Evolutionary conservation across 2,329 filamentous ascomycete species (phyloP), one percentile per base, ranked within the genome.

Genomic region (Aspergillus phoenicis): DNA sequence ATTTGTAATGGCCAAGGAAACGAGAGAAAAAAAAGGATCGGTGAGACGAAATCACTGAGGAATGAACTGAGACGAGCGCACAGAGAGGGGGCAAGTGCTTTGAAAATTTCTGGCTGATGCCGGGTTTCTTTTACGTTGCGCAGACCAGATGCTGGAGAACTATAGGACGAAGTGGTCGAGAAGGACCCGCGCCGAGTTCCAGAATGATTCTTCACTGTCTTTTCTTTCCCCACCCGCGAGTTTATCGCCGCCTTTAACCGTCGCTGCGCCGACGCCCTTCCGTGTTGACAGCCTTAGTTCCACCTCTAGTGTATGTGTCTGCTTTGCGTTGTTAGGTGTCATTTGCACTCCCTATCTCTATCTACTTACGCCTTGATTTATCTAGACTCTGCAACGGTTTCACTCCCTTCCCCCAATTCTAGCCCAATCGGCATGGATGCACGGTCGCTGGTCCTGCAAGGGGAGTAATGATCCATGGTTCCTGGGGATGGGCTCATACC

Each of bases 101-200:
- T 13, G 33, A 63, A 64, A 63, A 58, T 43, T 47, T 58, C 58
- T 57, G 49, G 61, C 58, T 55, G 61, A 55, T 52, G 22, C 47
- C 49, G 53, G 43, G 59, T 70, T 71, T 70, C 63, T 69, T 67
- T 73, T 73, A 73, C 70, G 67, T 72, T 67, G 66, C 52, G 58
- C 56, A 57, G 60, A 56, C 61, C 55, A 39, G 52, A 56, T 65
- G 47, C 58, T 61, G 62, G 52, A 61, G 63, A 56, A 62, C 52
- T 60, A 62, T 62, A 65, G 58, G 63, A 56, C 53, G 26, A 56
- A 13, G 56, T 56, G 64, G 68, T 65, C 47, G 60, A 62, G 62
- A 59, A 38, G 57, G 58, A 52, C 56, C 62, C 63, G 63, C 58
- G 61, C 58, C 43, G 57, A 54, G 57, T 63, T 65, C 63, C 58